Evolutionary conservation across 306 rosid genomes (phyloP).

Genomic region (Prunus dulcis): DNA sequence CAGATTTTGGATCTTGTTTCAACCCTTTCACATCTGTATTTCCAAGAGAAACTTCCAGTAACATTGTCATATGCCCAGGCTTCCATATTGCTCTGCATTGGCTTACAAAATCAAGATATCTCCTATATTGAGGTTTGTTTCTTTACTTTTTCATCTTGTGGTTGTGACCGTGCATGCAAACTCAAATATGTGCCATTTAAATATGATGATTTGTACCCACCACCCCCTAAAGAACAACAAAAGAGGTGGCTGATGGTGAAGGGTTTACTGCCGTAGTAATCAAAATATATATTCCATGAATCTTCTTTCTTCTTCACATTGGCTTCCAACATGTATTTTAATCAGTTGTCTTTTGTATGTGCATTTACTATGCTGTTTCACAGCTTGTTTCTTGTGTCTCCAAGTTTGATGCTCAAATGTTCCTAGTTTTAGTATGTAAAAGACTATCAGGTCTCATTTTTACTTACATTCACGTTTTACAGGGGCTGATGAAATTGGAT

Average conservation of each 20-base stretch:
- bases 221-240: not conserved
- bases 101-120: constrained; percentile 67
- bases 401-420: too few species aligned
- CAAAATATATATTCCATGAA: not conserved
- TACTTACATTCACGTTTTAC: constrained; percentile 18
- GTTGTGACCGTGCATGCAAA: not conserved
- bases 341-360: not conserved
- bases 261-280: not conserved
- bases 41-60: constrained; percentile 73
- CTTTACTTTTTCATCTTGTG: constrained; percentile 3
- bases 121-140: constrained; percentile 69
- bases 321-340: not conserved
- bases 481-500: constrained; percentile 74
- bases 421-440: not conserved
- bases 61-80: constrained; percentile 66
- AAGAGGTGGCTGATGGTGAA: not conserved
- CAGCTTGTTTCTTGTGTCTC: too few species aligned
- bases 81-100: constrained; percentile 87
- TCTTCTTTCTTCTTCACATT: not conserved
- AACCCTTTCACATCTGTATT: constrained; percentile 57
- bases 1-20: constrained; percentile 88
- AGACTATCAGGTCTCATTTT: constrained; percentile 10
- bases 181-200: not conserved
- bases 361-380: too few species aligned
- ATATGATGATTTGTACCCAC: not conserved